A percentile compares a stretch with the other conserved stretches of the same genome.
Conservation (phyloP, 192 early-diverging fungal genomes). For the Entomortierella chlamydospora region DNA sequence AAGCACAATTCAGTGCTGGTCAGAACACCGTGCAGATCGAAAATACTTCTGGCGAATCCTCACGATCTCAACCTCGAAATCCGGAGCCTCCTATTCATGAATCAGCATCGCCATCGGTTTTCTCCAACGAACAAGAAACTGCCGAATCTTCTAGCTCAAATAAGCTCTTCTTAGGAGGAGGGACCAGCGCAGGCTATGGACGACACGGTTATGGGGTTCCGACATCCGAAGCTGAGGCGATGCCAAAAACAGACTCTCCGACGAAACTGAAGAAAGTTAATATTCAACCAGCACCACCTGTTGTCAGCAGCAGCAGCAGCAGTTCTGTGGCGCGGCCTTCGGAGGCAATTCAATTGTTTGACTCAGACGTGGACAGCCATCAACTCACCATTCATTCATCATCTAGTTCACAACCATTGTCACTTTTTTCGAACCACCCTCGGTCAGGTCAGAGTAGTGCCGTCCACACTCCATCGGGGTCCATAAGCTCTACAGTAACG, state of each 20-base stretch:
- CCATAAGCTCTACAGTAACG: slow-evolving; percentile 9
- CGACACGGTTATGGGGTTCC: slow-evolving; percentile 23
- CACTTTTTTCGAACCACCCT: slow-evolving; percentile 41
- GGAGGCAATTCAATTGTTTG: slow-evolving; percentile 3
- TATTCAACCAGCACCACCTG: neutral
- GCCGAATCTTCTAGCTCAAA: neutral
- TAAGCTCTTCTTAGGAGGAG: slow-evolving; percentile 27
- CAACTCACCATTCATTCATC: slow-evolving; percentile 1
- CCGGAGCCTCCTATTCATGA: too few species aligned
- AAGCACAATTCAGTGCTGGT: neutral
- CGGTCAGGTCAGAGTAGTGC: slow-evolving; percentile 24
- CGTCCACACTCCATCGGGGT: slow-evolving; percentile 7
- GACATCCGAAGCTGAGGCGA: neutral
- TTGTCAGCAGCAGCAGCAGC: too few species aligned
- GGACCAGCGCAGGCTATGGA: slow-evolving; percentile 12
- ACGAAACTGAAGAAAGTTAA: neutral
- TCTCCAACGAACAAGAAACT: neutral
- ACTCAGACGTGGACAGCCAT: slow-evolving; percentile 9
- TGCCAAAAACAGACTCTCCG: neutral
- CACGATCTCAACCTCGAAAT: neutral
- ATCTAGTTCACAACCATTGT: neutral
- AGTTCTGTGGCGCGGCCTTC: neutral
- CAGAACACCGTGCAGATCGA: neutral
- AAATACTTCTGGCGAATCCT: neutral
- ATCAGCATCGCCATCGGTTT: neutral